Base-by-base conservation (phyloP, 2,329 filamentous ascomycete genomes). In the Dactylellina haptotyla region DNA sequence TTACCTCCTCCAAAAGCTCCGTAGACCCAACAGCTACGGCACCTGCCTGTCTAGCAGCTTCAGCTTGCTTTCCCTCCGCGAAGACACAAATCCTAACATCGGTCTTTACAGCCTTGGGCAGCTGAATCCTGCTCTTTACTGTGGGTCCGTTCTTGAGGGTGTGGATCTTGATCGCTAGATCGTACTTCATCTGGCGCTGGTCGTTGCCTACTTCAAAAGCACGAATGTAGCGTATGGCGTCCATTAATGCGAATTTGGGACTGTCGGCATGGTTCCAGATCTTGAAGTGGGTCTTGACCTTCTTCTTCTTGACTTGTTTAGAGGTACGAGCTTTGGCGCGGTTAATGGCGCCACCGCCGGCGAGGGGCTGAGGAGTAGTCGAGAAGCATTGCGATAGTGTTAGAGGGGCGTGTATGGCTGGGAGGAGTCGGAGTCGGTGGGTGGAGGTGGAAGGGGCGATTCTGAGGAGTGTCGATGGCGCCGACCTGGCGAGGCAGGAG, bases 181-280 rank as follows among this genome's bases (percentile, higher is more conserved):
- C 95, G 84, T 99, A 99, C 81, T 97, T 98, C 77, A 88, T 84
- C 9, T 85, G 84, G 1, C 86, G 85, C 2, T 91, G 90, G 53
- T 89, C 86, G 59, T 87, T 87, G 79, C 95, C 94, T 78, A 97
- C 93, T 86, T 99, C 95, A 79, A 90, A 89, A 51, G 95, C 94
- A 79, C 92, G 91, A 76, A 99, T 87, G 80, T 97, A 95, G 92
- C 93, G 88, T 88, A 99, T 95, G 14, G 95, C 96, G 83, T 99
- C 95, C 77, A 92, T 90, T 30, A 99, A 85, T 0, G 92, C 87
- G 79, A 90, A 97, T 79, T 91, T 89, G 34, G 92, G 85, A 45
- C 88, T 75, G 53, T 78, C 78, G 45, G 76, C 79, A 66, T 81
- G 73, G 76, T 82, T 73, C 69, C 69, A 73, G 53, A 66, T 73